A percentile compares a stretch with the other conserved stretches of the same genome.
Conservation (phyloP, 768 basidiomycete genomes). For the Dioszegia crocea region DNA sequence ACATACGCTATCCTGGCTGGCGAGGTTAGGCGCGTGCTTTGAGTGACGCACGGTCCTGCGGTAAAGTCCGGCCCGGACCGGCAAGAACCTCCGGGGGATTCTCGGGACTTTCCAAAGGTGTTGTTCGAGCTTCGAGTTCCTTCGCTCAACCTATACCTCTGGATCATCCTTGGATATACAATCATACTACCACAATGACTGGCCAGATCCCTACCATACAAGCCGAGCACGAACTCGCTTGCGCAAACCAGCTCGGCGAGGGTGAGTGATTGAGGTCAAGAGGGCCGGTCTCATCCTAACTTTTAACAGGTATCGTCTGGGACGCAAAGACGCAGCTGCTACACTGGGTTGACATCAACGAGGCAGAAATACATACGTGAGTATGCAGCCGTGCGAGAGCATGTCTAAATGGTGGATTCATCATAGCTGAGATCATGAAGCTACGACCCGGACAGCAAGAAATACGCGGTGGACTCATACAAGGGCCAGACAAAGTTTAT, state of each 20-base stretch:
- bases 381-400: constrained; percentile 9
- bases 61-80: no score
- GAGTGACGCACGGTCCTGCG: no score
- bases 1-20: no score
- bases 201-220: constrained; percentile 22
- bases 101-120: no score
- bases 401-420: no score
- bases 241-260: constrained; percentile 41
- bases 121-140: no score
- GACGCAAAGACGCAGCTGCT: constrained; percentile 37
- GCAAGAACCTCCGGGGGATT: no score
- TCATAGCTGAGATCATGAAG: constrained; percentile 13
- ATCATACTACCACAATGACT: neutral
- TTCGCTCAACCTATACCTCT: no score
- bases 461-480: constrained; percentile 41
- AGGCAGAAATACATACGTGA: constrained; percentile 38
- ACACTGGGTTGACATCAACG: constrained; percentile 45
- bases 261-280: constrained; percentile 22
- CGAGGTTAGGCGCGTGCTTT: no score
- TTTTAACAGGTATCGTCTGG: constrained; percentile 39
- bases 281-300: neutral
- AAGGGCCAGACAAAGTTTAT: constrained; percentile 26
- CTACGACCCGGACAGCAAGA: constrained; percentile 31
- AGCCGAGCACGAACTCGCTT: constrained; percentile 33
- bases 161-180: no score